These are phyloP conservation scores for Sanghuangporus weigelae DNA, from an alignment of 1,284 basidiomycete genomes.

Conservation along the genomic window DNA sequence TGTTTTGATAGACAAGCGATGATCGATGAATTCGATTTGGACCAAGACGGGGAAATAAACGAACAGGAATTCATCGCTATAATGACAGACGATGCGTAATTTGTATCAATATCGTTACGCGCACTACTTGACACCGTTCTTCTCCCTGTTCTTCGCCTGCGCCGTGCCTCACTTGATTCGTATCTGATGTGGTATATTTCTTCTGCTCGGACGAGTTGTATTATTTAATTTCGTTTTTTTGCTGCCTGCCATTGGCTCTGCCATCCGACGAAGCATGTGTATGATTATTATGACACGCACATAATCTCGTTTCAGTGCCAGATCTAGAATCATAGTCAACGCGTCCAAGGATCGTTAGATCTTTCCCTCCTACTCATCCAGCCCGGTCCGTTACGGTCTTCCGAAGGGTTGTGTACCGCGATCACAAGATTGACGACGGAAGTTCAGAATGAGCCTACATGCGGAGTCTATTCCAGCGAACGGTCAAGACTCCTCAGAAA, in stretches of 20 bases:
- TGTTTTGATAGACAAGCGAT: constrained; percentile 81
- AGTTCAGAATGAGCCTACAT: neutral
- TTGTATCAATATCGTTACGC: neutral
- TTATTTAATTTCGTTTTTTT: neutral
- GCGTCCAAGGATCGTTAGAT: neutral
- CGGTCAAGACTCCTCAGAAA: neutral
- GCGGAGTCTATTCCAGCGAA: neutral
- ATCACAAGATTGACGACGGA: neutral
- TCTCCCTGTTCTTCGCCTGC: neutral
- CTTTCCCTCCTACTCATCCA: neutral
- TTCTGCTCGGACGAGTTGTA: too few relatives aligned
- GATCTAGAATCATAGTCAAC: neutral
- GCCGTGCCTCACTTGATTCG: neutral
- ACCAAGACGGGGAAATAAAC: constrained; percentile 97
- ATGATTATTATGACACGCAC: neutral
- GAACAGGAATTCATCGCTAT: constrained; percentile 93
- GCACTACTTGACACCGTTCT: neutral
- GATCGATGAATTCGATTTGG: constrained; percentile 99
- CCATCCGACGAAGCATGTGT: neutral
- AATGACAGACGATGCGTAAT: constrained; percentile 87
- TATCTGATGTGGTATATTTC: neutral
- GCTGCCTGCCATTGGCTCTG: neutral
- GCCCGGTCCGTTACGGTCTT: neutral
- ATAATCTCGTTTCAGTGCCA: neutral
- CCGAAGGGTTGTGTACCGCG: neutral